Evolutionary conservation across 306 rosid genomes (phyloP).

Genomic region (Cicer pinnatifidum): DNA sequence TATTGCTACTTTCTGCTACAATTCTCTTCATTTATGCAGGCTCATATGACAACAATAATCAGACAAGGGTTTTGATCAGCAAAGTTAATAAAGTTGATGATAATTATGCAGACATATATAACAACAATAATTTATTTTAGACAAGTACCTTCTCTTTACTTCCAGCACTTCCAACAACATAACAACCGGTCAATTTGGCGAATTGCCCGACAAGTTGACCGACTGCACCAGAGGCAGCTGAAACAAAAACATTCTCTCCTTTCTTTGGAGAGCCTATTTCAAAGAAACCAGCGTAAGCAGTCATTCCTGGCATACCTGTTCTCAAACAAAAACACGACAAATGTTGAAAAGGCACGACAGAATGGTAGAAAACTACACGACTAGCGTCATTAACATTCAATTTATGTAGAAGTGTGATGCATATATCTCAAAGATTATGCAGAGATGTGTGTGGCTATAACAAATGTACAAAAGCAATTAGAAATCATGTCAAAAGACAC

Average conservation of each 20-base stretch:
- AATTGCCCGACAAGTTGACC: slow-evolving; percentile 52
- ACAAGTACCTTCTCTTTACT: slow-evolving; percentile 50
- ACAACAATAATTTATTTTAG: not conserved
- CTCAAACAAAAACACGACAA: slow-evolving; percentile 2
- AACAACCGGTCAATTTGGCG: slow-evolving; percentile 43
- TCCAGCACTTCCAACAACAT: slow-evolving; percentile 60
- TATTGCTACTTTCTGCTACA: not conserved
- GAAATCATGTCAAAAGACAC: not conserved
- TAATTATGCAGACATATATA: not conserved
- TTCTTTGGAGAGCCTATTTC: slow-evolving; percentile 48
- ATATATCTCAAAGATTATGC: too few species aligned
- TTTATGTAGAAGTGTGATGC: too few species aligned
- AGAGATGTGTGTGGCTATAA: not conserved
- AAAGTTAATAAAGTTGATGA: not conserved
- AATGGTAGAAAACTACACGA: not conserved
- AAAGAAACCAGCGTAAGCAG: slow-evolving; percentile 51
- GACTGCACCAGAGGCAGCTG: slow-evolving; percentile 51
- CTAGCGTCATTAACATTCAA: too few species aligned
- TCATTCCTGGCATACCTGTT: slow-evolving; percentile 57
- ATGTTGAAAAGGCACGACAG: not conserved
- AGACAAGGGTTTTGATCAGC: too few species aligned
- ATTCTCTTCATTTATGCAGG: not conserved
- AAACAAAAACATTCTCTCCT: slow-evolving; percentile 52
- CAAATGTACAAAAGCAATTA: slow-evolving; percentile 8
- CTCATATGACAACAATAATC: too few species aligned